Evolutionary conservation across 805 yeast genomes (phyloP).

Genomic region (Candida silvicultrix): DNA sequence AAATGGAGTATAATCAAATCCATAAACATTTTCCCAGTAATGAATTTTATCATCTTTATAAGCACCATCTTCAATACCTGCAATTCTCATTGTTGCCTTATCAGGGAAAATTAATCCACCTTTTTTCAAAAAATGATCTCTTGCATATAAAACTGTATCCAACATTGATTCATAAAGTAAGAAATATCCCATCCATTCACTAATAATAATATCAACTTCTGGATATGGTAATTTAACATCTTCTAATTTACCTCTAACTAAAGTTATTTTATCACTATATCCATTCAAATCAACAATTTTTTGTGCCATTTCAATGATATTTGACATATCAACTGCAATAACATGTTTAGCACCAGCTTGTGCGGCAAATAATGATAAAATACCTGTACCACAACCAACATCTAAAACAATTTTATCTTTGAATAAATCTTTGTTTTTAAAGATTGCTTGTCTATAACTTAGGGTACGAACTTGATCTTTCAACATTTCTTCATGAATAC

Average conservation of each 20-base stretch:
- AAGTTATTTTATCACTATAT: conserved; percentile 75
- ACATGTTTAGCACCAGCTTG: conserved; percentile 99
- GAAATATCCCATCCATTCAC: conserved; percentile 99
- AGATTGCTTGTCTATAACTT: conserved; percentile 87
- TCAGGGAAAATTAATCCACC: conserved; percentile 96
- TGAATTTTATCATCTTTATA: conserved; percentile 87
- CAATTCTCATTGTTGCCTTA: conserved; percentile 81
- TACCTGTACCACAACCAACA: conserved; percentile 99
- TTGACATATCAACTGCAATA: conserved; percentile 95
- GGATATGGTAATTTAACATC: conserved; percentile 82
- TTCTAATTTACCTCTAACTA: conserved; percentile 89
- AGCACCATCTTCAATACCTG: conserved; percentile 89
- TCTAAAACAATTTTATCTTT: conserved; percentile 92
- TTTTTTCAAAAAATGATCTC: conserved; percentile 72
- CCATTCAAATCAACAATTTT: conserved; percentile 83
- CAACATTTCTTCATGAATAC: conserved; percentile 98
- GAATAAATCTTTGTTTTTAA: conserved; percentile 81
- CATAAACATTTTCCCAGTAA: conserved; percentile 96
- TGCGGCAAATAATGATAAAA: conserved; percentile 95
- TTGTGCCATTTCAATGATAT: conserved; percentile 93
- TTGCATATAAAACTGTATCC: conserved; percentile 90
- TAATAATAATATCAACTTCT: conserved; percentile 88
- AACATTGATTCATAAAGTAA: conserved; percentile 94
- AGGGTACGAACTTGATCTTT: conserved; percentile 92
- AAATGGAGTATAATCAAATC: conserved; percentile 93